phyloP scores from a whole-genome alignment of 495 filamentous ascomycete species.

The Geopyxis carbonaria region DNA sequence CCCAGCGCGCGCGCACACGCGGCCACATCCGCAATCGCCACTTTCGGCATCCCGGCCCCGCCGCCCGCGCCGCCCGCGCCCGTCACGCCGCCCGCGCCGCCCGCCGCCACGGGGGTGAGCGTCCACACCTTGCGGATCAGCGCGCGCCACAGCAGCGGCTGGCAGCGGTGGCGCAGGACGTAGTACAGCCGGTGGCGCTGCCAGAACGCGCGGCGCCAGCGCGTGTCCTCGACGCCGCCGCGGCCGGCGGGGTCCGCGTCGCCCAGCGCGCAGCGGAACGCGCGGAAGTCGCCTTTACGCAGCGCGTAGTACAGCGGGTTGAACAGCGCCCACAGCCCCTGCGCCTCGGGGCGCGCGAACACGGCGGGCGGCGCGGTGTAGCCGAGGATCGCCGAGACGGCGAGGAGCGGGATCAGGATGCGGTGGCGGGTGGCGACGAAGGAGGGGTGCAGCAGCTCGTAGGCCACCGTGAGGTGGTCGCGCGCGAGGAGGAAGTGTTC shows the following conservation, averaged over 20 bases:
- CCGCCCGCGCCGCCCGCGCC: too few relatives aligned
- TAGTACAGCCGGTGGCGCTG: conserved; percentile 57
- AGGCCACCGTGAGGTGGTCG: conserved; percentile 57
- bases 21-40: too few relatives aligned
- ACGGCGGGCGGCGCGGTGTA: conserved; percentile 57
- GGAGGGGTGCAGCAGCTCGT: conserved; percentile 52
- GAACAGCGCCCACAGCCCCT: conserved; percentile 53
- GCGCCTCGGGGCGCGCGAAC: conserved; percentile 53
- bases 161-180: conserved; percentile 51
- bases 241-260: conserved; percentile 25
- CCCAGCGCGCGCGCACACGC: too few relatives aligned
- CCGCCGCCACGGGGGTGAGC: conserved; percentile 37
- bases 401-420: conserved; percentile 72
- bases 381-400: conserved; percentile 67
- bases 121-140: conserved; percentile 63
- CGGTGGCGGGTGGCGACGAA: conserved; percentile 54
- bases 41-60: too few relatives aligned
- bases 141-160: conserved; percentile 70
- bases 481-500: conserved; percentile 62
- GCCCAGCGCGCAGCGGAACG: conserved; percentile 50
- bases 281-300: conserved; percentile 55
- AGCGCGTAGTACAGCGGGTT: conserved; percentile 58
- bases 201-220: conserved; percentile 46
- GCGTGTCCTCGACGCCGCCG: too few relatives aligned
- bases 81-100: conserved; percentile 38